Evolutionary conservation across 805 yeast species (phyloP).

Genomic region (Spencermartinsiella europaea): DNA sequence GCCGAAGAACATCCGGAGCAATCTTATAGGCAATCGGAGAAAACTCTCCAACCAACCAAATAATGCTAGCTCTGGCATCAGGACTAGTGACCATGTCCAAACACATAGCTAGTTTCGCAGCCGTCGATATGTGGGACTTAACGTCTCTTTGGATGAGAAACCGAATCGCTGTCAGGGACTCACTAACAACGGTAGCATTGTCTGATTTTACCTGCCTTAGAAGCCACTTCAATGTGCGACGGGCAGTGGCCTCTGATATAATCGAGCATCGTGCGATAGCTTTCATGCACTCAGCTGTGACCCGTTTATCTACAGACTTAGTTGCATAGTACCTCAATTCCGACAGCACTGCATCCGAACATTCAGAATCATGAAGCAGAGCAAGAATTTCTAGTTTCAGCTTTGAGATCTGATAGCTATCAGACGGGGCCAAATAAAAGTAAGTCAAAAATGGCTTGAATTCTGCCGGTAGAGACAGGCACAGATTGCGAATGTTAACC

Average conservation of each 20-base stretch:
- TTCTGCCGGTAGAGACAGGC: constrained; percentile 32
- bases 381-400: constrained; percentile 60
- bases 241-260: constrained; percentile 40
- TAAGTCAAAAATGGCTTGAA: constrained; percentile 28
- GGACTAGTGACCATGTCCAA: constrained; percentile 21
- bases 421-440: constrained; percentile 54
- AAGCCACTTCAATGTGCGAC: constrained; percentile 57
- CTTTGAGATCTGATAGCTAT: constrained; percentile 39
- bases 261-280: constrained; percentile 60
- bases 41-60: constrained; percentile 91
- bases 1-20: constrained; percentile 73
- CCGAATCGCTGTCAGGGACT: constrained; percentile 67
- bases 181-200: constrained; percentile 44
- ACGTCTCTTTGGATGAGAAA: constrained; percentile 63
- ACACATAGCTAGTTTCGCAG: constrained; percentile 43
- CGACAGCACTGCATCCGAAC: constrained; percentile 46
- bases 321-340: constrained; percentile 60
- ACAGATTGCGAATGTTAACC: constrained; percentile 41
- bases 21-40: constrained; percentile 42
- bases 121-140: constrained; percentile 46
- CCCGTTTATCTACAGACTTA: constrained; percentile 20
- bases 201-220: constrained; percentile 40
- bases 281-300: constrained; percentile 48
- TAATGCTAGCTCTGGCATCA: constrained; percentile 70
- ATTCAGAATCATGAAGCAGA: constrained; percentile 49